Conservation (phyloP, 2,329 filamentous ascomycete genomes). For the Gaeumannomyces tritici region DNA sequence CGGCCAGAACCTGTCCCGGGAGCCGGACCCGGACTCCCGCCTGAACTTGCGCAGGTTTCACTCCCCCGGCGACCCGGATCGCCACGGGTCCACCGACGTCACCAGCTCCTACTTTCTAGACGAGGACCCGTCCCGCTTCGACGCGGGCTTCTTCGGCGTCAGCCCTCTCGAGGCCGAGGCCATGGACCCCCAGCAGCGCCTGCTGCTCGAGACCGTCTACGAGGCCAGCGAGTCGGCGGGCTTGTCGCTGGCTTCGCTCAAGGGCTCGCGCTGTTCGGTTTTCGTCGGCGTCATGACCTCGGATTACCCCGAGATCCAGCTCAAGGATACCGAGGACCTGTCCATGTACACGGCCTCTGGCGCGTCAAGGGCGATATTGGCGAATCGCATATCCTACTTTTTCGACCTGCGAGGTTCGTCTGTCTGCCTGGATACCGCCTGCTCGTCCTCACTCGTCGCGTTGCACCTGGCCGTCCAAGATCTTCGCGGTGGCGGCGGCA, state of each 20-base stretch:
- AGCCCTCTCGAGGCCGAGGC: conserved; percentile 39
- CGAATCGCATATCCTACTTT: conserved; percentile 27
- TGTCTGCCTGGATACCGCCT: conserved; percentile 33
- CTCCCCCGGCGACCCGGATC: too few species aligned
- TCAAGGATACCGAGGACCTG: conserved; percentile 12
- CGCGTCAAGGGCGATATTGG: conserved; percentile 15
- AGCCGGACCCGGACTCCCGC: background rate
- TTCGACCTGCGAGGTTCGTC: conserved; percentile 28
- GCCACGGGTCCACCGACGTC: conserved; percentile 10
- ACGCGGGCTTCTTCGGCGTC: conserved; percentile 60
- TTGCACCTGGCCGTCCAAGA: conserved; percentile 26
- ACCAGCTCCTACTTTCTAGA: conserved; percentile 1
- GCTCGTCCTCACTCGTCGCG: conserved; percentile 27
- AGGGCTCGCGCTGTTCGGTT: conserved; percentile 17
- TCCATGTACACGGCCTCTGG: conserved; percentile 24
- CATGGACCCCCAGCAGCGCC: conserved; percentile 29
- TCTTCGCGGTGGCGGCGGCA: conserved; percentile 20
- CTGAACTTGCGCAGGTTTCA: too few species aligned
- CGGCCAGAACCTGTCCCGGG: too few species aligned
- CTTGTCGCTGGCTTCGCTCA: conserved; percentile 7
- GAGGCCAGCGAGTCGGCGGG: conserved; percentile 22
- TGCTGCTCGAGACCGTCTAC: conserved; percentile 28
- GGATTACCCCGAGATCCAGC: conserved; percentile 15
- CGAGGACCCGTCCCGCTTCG: conserved; percentile 29
- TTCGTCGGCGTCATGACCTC: conserved; percentile 15